Evolutionary conservation across 306 rosid genomes (phyloP).

Genomic region (Dalbergia cochinchinensis): DNA sequence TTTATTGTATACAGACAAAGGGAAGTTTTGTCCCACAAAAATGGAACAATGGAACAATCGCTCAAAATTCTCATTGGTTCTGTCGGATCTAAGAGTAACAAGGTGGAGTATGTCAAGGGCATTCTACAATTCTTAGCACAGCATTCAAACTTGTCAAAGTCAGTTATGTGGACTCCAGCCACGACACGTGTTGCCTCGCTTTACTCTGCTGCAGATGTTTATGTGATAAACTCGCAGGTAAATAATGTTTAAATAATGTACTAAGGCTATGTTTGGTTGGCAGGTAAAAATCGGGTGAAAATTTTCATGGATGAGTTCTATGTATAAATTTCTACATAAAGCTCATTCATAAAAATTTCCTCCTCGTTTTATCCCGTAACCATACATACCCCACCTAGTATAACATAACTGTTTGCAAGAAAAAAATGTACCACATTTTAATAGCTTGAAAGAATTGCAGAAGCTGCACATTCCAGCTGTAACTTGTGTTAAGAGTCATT

Average conservation of each 20-base stretch:
- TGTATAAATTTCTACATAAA: too few relatives aligned
- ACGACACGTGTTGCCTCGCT: conserved; percentile 84
- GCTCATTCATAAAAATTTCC: too few relatives aligned
- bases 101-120: conserved; percentile 79
- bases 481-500: too few relatives aligned
- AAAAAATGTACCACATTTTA: too few relatives aligned
- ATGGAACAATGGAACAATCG: conserved; percentile 49
- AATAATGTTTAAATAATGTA: conserved; percentile 14
- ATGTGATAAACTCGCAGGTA: conserved; percentile 94
- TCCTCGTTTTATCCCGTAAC: too few relatives aligned
- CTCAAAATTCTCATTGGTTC: conserved; percentile 83
- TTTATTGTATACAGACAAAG: conserved; percentile 45
- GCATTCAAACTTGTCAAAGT: conserved; percentile 78
- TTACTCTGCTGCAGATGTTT: conserved; percentile 93
- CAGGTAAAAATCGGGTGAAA: too few relatives aligned
- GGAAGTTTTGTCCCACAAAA: conserved; percentile 46
- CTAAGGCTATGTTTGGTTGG: too few relatives aligned
- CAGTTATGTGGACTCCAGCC: conserved; percentile 87
- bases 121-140: conserved; percentile 61
- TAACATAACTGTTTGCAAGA: too few relatives aligned
- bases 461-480: too few relatives aligned
- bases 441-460: background rate
- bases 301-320: too few relatives aligned
- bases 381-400: too few relatives aligned
- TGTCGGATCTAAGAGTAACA: conserved; percentile 95